Evolutionary conservation across 1,284 basidiomycete genomes (phyloP).

Genomic region (Entoloma clypeatum): DNA sequence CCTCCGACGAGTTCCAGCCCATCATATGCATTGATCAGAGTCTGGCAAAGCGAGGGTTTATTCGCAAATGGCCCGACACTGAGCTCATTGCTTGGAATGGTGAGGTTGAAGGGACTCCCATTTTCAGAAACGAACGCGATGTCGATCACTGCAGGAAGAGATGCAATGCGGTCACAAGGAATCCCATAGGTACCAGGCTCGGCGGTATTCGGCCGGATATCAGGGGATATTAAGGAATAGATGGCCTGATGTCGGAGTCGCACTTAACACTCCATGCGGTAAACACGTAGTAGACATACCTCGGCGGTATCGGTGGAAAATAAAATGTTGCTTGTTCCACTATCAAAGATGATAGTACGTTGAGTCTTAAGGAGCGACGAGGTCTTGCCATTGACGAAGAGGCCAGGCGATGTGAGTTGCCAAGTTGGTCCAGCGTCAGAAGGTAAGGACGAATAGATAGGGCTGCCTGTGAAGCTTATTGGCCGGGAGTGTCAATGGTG

Average conservation of each 20-base stretch:
- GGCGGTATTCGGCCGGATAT: slow-evolving; percentile 45
- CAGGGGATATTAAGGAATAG: slow-evolving; percentile 52
- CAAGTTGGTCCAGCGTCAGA: slow-evolving; percentile 37
- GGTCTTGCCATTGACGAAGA: slow-evolving; percentile 52
- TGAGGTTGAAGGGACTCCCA: slow-evolving; percentile 48
- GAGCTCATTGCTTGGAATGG: slow-evolving; percentile 52
- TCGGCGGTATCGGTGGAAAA: slow-evolving; percentile 45
- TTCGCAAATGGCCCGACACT: slow-evolving; percentile 52
- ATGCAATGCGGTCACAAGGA: slow-evolving; percentile 42
- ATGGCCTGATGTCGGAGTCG: slow-evolving; percentile 38
- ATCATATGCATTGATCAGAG: slow-evolving; percentile 53
- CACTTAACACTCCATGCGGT: not conserved
- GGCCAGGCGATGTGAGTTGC: slow-evolving; percentile 42
- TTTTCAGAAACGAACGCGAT: slow-evolving; percentile 46
- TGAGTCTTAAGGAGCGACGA: slow-evolving; percentile 35
- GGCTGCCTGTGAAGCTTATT: slow-evolving; percentile 29
- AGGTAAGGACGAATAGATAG: slow-evolving; percentile 41
- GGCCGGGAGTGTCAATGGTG: not conserved
- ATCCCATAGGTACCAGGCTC: slow-evolving; percentile 57
- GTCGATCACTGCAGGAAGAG: slow-evolving; percentile 46
- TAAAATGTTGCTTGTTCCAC: slow-evolving; percentile 53
- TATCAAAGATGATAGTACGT: slow-evolving; percentile 52
- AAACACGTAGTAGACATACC: slow-evolving; percentile 23
- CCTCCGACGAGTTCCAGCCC: slow-evolving; percentile 47
- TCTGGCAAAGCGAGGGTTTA: slow-evolving; percentile 46